Percentiles rank a stretch among this genome's conserved stretches.
These are phyloP conservation scores for Berberis thunbergii DNA, from an alignment of 164 flowering plant species.

Conservation along the genomic window DNA sequence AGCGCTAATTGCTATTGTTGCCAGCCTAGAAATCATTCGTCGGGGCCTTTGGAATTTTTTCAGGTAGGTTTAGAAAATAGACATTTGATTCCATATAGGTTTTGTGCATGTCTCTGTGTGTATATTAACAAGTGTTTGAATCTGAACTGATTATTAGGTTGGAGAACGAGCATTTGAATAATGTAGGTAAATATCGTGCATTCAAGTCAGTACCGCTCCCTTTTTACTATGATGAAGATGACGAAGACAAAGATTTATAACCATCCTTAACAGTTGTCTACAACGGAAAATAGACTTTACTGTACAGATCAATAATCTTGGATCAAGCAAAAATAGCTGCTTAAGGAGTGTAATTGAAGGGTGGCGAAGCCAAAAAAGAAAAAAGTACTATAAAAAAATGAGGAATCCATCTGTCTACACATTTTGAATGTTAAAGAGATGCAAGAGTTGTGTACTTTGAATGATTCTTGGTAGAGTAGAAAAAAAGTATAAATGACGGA, in stretches of 20 bases:
- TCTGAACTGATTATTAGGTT: slow-evolving; percentile 23
- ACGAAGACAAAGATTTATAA: slow-evolving; percentile 40
- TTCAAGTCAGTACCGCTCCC: slow-evolving; percentile 64
- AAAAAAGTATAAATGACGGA: no score
- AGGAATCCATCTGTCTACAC: no score
- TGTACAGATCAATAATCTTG: neutral
- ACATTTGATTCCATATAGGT: neutral
- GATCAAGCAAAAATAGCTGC: no score
- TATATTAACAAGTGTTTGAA: no score
- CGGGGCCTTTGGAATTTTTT: slow-evolving; percentile 81
- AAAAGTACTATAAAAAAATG: no score
- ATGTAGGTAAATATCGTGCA: slow-evolving; percentile 66
- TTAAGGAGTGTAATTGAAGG: no score
- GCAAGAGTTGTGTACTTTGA: no score
- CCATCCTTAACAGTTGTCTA: neutral
- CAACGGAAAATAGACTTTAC: neutral
- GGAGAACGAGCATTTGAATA: slow-evolving; percentile 73
- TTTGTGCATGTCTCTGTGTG: neutral
- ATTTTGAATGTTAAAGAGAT: no score
- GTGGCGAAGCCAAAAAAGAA: no score
- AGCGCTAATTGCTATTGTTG: slow-evolving; percentile 29
- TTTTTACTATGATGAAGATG: slow-evolving; percentile 41
- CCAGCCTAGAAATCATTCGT: slow-evolving; percentile 62
- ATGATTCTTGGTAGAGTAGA: no score
- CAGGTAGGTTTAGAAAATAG: slow-evolving; percentile 31